These are phyloP conservation scores for Flaveria trinervia DNA, from an alignment of 129 eudicot species.

Conservation along the genomic window DNA sequence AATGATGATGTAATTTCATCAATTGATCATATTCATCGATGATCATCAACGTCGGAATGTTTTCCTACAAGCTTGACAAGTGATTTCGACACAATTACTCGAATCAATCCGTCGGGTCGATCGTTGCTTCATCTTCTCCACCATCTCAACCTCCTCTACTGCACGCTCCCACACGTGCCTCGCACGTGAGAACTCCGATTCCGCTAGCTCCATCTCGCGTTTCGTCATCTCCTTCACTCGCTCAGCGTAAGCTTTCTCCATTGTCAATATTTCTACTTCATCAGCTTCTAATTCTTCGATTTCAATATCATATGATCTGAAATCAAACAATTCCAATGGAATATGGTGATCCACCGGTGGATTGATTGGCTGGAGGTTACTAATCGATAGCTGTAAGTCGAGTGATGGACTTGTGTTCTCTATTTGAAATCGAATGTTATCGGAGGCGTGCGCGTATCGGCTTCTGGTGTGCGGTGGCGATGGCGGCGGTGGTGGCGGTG, in stretches of 20 bases:
- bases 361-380: conserved; percentile 44
- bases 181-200: conserved; percentile 77
- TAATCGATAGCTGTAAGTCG: conserved; percentile 72
- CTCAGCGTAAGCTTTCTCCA: conserved; percentile 90
- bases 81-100: conserved; percentile 70
- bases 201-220: conserved; percentile 77
- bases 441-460: conserved; percentile 30
- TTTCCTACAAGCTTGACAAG: conserved; percentile 86
- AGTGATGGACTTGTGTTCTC: conserved; percentile 47
- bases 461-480: conserved; percentile 29
- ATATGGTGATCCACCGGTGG: conserved; percentile 28
- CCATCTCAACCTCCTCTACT: conserved; percentile 66
- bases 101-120: conserved; percentile 53
- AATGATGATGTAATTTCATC: conserved; percentile 1
- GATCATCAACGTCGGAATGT: conserved; percentile 49
- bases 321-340: background rate
- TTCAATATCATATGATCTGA: conserved; percentile 12
- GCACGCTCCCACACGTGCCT: conserved; percentile 82
- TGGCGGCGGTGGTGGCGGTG: conserved; percentile 29
- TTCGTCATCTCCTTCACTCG: conserved; percentile 78
- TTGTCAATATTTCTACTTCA: conserved; percentile 66
- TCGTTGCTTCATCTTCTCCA: conserved; percentile 61
- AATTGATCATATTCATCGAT: background rate
- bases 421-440: conserved; percentile 28
- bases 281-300: conserved; percentile 56